Evolutionary conservation across 129 eudicot species (phyloP), one percentile per base, ranked within the genome.

Genomic region (Flaveria bidentis): DNA sequence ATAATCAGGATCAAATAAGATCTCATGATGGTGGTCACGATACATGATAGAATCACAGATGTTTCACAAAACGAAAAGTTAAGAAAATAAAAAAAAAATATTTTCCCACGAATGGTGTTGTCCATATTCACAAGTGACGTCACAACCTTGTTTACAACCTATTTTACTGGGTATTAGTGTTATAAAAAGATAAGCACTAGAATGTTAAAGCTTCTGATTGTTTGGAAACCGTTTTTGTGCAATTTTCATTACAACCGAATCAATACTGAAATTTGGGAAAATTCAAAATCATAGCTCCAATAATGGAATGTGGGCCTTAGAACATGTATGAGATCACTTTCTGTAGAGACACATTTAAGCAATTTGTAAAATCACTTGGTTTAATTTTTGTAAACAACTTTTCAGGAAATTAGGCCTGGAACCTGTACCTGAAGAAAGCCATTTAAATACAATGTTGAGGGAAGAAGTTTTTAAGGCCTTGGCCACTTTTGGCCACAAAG

Each of bases 331-430:
- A 7, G 33, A 47, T 20, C 36, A 6, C n/a, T 20, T 23, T 51
- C 26, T 26, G 64, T 56, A 72, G 62, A 65, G 10, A 73, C 72
- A 49, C 68, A 64, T 41, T 22, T 25, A 42, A 56, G 26, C 41
- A 41, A 22, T 67, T 20, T 72, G 69, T 71, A 26, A 50, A 61
- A 61, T 64, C 63, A 46, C 51, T 4, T 30, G 74, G 49, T 52
- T 73, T 61, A 61, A 61, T 23, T 50, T 55, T 51, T 62, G 41
- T 36, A 50, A 52, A 14, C 36, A 9, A 62, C 79, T 53, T 75
- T 5, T 70, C 78, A 86, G 90, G 60, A 84, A 80, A 66, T 71
- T 86, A 56, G 84, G 86, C 45, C 49, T 81, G 74, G 90, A 83
- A 69, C 80, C 84, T 73, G 77, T 61, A 49, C 66, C 64, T 47